Percentiles rank a stretch among this genome's conserved stretches.
These are phyloP conservation scores for Helianthus tuberosus DNA, from an alignment of 129 eudicot genomes.

Conservation along the genomic window DNA sequence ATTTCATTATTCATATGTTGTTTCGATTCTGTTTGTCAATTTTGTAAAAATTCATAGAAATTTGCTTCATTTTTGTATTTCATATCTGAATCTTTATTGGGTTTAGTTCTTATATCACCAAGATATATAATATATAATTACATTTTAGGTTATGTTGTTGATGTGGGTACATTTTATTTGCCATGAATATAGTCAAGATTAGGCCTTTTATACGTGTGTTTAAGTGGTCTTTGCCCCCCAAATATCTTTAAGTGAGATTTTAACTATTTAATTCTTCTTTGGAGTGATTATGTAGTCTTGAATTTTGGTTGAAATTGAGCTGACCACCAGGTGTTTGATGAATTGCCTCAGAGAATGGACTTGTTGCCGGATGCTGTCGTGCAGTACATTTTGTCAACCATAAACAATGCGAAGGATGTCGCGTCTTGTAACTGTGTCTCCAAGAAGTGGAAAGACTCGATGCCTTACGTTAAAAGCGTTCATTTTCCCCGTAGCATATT, in stretches of 20 bases:
- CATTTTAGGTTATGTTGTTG: no score
- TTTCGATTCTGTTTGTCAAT: not conserved
- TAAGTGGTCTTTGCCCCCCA: no score
- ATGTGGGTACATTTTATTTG: no score
- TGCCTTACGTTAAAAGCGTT: conserved; percentile 65
- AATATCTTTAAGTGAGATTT: not conserved
- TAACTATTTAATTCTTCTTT: not conserved
- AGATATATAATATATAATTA: no score
- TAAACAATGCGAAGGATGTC: conserved; percentile 74
- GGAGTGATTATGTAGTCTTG: conserved; percentile 3
- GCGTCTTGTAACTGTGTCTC: conserved; percentile 81
- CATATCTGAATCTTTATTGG: not conserved
- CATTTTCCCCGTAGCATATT: conserved; percentile 80
- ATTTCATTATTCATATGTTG: not conserved
- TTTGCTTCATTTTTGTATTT: not conserved
- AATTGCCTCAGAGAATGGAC: conserved; percentile 63
- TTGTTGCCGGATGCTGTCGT: conserved; percentile 77
- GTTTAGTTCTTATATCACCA: not conserved
- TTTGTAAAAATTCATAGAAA: not conserved
- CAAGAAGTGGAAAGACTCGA: conserved; percentile 82
- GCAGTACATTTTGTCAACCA: conserved; percentile 60
- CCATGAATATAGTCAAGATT: no score
- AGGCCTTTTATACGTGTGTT: no score
- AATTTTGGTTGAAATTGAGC: not conserved
- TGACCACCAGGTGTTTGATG: conserved; percentile 33